Evolutionary conservation across 1,284 basidiomycete species (phyloP), one percentile per base, ranked within the genome.

Genomic region (Stereum hirsutum): DNA sequence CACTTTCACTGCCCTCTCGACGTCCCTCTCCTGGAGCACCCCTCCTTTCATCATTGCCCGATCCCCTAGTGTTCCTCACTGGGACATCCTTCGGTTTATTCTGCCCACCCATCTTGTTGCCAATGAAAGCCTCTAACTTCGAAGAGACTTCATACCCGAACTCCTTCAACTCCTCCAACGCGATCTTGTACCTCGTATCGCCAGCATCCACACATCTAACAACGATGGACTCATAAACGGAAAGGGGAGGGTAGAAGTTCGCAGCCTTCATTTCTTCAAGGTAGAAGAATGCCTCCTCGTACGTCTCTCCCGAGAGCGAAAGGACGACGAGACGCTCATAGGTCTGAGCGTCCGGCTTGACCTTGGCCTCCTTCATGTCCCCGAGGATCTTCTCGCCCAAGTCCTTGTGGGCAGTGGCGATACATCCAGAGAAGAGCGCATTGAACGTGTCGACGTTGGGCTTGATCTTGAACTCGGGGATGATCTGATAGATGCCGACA

Each of bases 261-360:
- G 70, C 70, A 0, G 66, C 61, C 60, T 92, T 91, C 82, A 89
- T 87, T 65, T 89, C 82, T 57, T 92, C 89, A 25, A 93, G 72
- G 59, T 87, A 90, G 60, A 79, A 83, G 64, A 93, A 93, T 0
- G 89, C 88, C 53, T 89, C 84, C 55, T 92, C 89, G 60, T 90
- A 93, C 2, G 64, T 68, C 11, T 71, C 57, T 54, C 88, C 82
- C 1, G 78, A 78, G 17, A 90, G 68, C 55, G 78, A 82, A 3
- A 92, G 70, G 12, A 65, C 52, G 48, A 92, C 74, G 60, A 90
- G 69, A 30, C 69, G 64, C 50, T 79, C 74, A 60, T 81, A 90
- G 4, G 80, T 87, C 35, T 63, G 61, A 30, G 57, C 59, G 54
- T 83, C 68, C 10, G 81, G 78, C 38, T 65, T 60, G 46, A 89